Conservation (phyloP, 345 rosid genomes). For the Leavenworthia alabamica region DNA sequence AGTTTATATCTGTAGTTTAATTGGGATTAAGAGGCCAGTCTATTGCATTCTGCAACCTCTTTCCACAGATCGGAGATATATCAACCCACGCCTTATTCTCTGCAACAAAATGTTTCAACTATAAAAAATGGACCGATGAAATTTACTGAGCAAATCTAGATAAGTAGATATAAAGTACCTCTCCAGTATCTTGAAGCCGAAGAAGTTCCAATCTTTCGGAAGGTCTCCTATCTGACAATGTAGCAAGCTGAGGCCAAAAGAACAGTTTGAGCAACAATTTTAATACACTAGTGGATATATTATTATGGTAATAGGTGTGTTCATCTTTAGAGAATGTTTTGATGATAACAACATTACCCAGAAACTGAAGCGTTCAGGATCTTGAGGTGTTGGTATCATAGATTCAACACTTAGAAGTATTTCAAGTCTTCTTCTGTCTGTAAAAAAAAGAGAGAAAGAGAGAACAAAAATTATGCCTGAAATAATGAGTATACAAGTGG, state of each 20-base stretch:
- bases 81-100: conserved; percentile 76
- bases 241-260: conserved; percentile 58
- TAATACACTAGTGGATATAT: not conserved
- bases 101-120: conserved; percentile 27
- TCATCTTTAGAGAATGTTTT: conserved; percentile 16
- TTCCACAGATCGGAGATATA: conserved; percentile 57
- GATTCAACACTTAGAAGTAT: conserved; percentile 52
- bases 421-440: conserved; percentile 70
- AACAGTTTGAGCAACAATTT: not conserved
- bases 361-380: conserved; percentile 89
- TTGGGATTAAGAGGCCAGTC: not conserved
- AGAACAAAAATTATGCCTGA: not conserved
- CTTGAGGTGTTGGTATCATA: conserved; percentile 72
- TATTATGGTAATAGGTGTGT: not conserved
- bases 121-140: not conserved
- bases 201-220: conserved; percentile 79
- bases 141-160: not conserved
- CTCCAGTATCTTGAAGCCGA: conserved; percentile 66
- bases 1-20: not conserved
- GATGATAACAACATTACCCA: conserved; percentile 50
- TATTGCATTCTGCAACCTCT: conserved; percentile 64
- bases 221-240: conserved; percentile 71
- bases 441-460: not conserved
- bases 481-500: conserved; percentile 8
- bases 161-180: conserved; percentile 43